Evolutionary conservation across 2,329 filamentous ascomycete species (phyloP), one percentile per base, ranked within the genome.

Genomic region (Sphaerulina populicola): DNA sequence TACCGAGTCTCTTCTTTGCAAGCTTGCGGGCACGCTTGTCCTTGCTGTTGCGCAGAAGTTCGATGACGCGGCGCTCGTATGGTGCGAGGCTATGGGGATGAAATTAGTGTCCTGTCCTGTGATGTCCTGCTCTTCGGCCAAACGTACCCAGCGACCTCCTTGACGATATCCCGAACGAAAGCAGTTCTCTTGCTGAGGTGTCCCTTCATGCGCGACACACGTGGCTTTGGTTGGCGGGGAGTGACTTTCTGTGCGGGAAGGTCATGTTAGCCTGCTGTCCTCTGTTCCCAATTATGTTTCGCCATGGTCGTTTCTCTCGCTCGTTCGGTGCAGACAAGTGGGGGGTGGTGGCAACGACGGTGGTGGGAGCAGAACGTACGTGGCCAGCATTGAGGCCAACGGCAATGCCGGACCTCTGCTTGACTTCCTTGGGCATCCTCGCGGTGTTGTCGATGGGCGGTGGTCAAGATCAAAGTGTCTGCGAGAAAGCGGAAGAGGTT

Each of bases 21-120:
- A 96, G 87, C 85, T 96, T 96, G 68, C 91, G 83, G 70, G 91
- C 91, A 77, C 91, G 88, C 88, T 97, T 97, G 78, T 98, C 93
- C 81, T 94, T 94, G 80, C 82, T 85, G 86, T 98, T 98, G 70
- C 93, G 88, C 77, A 98, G 86, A 73, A 98, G 80, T 83, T 98
- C 93, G 72, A 98, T 94, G 67, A 98, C 88, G 72, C 93, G 89
- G 76, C 93, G 91, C 85, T 98, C 93, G 75, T 98, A 72, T 57
- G 70, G 69, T 62, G 69, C 71, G 61, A 72, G 66, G 57, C 69
- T 71, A 59, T 62, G 23, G 38, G 33, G 38, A 6, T 18, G 11
- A 39, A 49, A 46, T 60, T 52, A 62, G 57, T 58, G 44, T 54
- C 29, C 14, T 39, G 11, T 31, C 39, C 43, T 29, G 14, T n/a